Conservation (phyloP, 148 eudicot species). For the Suaeda aralocaspica region DNA sequence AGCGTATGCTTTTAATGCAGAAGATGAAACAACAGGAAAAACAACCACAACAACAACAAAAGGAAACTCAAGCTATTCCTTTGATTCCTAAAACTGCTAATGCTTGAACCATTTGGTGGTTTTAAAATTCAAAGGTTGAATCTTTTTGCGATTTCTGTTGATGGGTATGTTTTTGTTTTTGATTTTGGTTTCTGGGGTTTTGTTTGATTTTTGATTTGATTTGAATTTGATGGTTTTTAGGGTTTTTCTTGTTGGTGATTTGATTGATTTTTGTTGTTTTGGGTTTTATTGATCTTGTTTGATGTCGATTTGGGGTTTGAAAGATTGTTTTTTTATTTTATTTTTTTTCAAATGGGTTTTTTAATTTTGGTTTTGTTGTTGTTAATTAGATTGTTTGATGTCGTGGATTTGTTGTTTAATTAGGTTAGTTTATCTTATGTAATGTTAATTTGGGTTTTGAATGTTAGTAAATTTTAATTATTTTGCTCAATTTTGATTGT, state of each 20-base stretch:
- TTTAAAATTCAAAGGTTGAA: no score
- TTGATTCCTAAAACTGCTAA: conserved; percentile 71
- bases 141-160: conserved; percentile 1
- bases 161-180: not conserved
- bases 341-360: no score
- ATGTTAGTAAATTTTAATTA: not conserved
- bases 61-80: conserved; percentile 36
- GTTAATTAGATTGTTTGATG: not conserved
- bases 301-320: no score
- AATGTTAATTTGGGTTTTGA: not conserved
- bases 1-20: conserved; percentile 90
- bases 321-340: no score
- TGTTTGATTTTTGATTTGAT: not conserved
- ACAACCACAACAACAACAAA: conserved; percentile 30
- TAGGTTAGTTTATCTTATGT: not conserved
- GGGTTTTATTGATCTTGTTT: no score
- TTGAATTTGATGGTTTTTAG: no score
- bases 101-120: conserved; percentile 50
- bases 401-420: not conserved
- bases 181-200: conserved; percentile 1
- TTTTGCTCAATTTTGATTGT: not conserved
- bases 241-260: no score
- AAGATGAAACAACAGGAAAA: conserved; percentile 51
- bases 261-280: no score
- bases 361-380: not conserved